Conservation (phyloP, 305 asterid genomes). For the Fraxinus sp. region DNA sequence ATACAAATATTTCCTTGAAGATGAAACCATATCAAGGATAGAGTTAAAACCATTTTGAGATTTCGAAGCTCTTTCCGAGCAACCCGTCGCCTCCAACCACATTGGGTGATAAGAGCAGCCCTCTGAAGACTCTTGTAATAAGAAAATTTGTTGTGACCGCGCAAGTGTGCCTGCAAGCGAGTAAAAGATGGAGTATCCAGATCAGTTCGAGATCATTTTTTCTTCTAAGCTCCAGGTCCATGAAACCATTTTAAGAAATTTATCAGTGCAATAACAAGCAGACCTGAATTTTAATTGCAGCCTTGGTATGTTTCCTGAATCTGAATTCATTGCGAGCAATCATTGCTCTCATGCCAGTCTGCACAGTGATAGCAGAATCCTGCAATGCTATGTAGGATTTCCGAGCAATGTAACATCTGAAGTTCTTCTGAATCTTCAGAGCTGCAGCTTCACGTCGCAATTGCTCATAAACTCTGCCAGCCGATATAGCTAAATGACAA, state of each 20-base stretch:
- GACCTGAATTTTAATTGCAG: slow-evolving; percentile 89
- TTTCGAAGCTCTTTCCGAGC: slow-evolving; percentile 90
- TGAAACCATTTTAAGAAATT: slow-evolving; percentile 9
- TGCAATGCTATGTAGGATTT: slow-evolving; percentile 60
- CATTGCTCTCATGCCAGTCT: slow-evolving; percentile 97
- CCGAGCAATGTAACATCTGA: slow-evolving; percentile 63
- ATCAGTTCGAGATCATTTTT: slow-evolving; percentile 13
- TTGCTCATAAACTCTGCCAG: slow-evolving; percentile 85
- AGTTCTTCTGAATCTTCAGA: slow-evolving; percentile 88
- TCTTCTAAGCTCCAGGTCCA: slow-evolving; percentile 24
- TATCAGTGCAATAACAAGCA: slow-evolving; percentile 21
- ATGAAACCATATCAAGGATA: slow-evolving; percentile 31
- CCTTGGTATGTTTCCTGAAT: slow-evolving; percentile 85
- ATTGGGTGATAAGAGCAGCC: slow-evolving; percentile 82
- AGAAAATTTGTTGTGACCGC: slow-evolving; percentile 63
- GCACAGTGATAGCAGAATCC: slow-evolving; percentile 64
- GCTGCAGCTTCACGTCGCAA: slow-evolving; percentile 87
- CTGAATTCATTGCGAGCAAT: slow-evolving; percentile 80
- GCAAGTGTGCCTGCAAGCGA: slow-evolving; percentile 67
- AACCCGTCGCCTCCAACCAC: slow-evolving; percentile 93
- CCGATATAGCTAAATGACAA: slow-evolving; percentile 59
- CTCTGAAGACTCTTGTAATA: slow-evolving; percentile 76
- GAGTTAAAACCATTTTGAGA: slow-evolving; percentile 74
- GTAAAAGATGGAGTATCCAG: slow-evolving; percentile 26
- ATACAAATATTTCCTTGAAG: slow-evolving; percentile 7